Evolutionary conservation across 768 basidiomycete species (phyloP).

Genomic region (Leccinum uliginosum): DNA sequence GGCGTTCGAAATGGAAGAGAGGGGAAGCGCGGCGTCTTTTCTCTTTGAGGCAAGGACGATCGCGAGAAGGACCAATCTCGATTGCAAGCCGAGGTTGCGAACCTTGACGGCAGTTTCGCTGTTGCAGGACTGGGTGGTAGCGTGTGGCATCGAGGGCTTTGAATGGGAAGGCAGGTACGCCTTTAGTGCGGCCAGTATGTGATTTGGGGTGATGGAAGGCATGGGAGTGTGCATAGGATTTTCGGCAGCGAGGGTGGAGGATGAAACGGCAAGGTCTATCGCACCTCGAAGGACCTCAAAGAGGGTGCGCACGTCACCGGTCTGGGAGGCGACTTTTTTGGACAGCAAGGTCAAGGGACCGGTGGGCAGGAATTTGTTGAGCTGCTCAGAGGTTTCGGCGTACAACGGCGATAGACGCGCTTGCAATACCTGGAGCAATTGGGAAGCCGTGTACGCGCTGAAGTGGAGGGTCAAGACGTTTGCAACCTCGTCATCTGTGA

Average conservation of each 20-base stretch:
- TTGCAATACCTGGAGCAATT: conserved; percentile 66
- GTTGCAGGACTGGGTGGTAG: conserved; percentile 27
- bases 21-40: conserved; percentile 49
- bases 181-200: conserved; percentile 73
- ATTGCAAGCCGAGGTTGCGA: conserved; percentile 66
- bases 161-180: conserved; percentile 47
- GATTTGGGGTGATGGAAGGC: conserved; percentile 53
- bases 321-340: conserved; percentile 76
- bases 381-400: conserved; percentile 23
- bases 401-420: conserved; percentile 56
- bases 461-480: conserved; percentile 70
- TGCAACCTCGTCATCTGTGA: conserved; percentile 34
- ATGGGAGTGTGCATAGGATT: conserved; percentile 32
- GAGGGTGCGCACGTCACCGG: conserved; percentile 77
- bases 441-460: conserved; percentile 68
- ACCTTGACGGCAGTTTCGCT: conserved; percentile 68
- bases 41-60: conserved; percentile 64
- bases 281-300: conserved; percentile 80
- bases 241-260: conserved; percentile 14
- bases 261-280: conserved; percentile 61
- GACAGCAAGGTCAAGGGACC: conserved; percentile 66
- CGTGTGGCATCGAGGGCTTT: conserved; percentile 14
- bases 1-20: conserved; percentile 37
- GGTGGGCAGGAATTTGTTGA: conserved; percentile 55
- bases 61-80: conserved; percentile 62